A percentile compares a stretch with the other conserved stretches of the same genome.
Conservation (phyloP, 2,329 filamentous ascomycete genomes). For the Fusarium sp. region DNA sequence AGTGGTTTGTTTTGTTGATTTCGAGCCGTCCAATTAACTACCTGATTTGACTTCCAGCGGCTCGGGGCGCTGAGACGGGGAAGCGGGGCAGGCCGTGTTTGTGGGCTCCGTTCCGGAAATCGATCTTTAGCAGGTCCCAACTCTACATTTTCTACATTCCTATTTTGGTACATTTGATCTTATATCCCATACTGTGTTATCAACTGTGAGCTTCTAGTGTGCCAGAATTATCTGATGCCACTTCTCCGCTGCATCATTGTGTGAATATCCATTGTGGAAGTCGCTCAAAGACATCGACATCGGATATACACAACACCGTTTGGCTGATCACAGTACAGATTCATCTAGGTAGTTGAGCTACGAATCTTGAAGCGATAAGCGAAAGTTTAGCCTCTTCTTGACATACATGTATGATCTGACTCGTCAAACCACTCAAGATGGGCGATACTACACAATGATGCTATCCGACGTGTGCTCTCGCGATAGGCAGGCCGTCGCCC, state of each 20-base stretch:
- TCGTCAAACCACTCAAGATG: background rate
- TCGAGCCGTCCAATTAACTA: conserved; percentile 11
- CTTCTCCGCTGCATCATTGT: no score
- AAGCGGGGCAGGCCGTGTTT: conserved; percentile 31
- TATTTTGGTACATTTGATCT: no score
- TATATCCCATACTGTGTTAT: no score
- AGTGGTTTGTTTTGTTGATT: conserved; percentile 29
- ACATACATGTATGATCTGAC: conserved; percentile 2
- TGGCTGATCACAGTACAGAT: conserved; percentile 2
- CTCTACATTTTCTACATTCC: no score
- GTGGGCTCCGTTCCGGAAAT: conserved; percentile 20
- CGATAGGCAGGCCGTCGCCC: conserved; percentile 23
- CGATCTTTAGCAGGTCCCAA: background rate
- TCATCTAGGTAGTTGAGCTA: conserved; percentile 23
- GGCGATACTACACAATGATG: conserved; percentile 36
- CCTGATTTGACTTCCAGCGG: conserved; percentile 29
- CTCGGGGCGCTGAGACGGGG: conserved; percentile 27
- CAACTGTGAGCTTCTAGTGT: no score
- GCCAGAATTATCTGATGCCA: no score
- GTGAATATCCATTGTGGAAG: no score
- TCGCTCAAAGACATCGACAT: background rate
- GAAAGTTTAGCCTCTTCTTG: conserved; percentile 21
- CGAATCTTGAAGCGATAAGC: conserved; percentile 29
- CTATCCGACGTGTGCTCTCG: conserved; percentile 33
- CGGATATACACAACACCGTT: background rate